Evolutionary conservation across 495 filamentous ascomycete species (phyloP).

Genomic region (Cercophora newfieldiana): DNA sequence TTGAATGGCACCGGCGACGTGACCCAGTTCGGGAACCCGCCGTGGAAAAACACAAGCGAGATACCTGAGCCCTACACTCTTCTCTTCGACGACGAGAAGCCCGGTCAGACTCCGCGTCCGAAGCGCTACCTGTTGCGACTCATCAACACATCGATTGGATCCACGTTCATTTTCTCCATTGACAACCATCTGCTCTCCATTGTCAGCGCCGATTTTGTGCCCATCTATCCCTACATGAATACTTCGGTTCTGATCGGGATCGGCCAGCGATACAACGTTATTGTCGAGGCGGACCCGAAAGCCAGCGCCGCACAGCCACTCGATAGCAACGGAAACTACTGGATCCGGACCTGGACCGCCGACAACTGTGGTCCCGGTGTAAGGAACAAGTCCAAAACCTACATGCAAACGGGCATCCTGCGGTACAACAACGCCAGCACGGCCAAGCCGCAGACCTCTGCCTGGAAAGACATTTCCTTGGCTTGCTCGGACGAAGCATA

Average conservation of each 20-base stretch:
- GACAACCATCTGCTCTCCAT: conserved; percentile 52
- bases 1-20: conserved; percentile 41
- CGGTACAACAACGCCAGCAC: conserved; percentile 25
- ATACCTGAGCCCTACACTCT: conserved; percentile 13
- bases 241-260: conserved; percentile 53
- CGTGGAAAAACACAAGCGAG: background rate
- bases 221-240: conserved; percentile 45
- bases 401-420: conserved; percentile 39
- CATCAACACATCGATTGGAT: conserved; percentile 48
- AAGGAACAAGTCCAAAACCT: conserved; percentile 44
- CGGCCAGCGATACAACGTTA: conserved; percentile 67
- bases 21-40: conserved; percentile 9
- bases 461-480: conserved; percentile 18
- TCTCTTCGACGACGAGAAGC: conserved; percentile 11
- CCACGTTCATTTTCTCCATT: conserved; percentile 34
- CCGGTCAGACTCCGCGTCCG: conserved; percentile 3
- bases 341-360: conserved; percentile 23
- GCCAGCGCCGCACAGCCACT: conserved; percentile 55
- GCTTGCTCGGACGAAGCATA: conserved; percentile 24
- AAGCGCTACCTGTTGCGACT: conserved; percentile 53
- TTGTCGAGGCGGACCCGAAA: conserved; percentile 57
- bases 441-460: conserved; percentile 31
- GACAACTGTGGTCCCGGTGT: conserved; percentile 23
- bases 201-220: conserved; percentile 48
- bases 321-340: conserved; percentile 26